These are phyloP conservation scores for Tuber microsphaerosporum DNA, from an alignment of 495 filamentous ascomycete species.

Conservation along the genomic window DNA sequence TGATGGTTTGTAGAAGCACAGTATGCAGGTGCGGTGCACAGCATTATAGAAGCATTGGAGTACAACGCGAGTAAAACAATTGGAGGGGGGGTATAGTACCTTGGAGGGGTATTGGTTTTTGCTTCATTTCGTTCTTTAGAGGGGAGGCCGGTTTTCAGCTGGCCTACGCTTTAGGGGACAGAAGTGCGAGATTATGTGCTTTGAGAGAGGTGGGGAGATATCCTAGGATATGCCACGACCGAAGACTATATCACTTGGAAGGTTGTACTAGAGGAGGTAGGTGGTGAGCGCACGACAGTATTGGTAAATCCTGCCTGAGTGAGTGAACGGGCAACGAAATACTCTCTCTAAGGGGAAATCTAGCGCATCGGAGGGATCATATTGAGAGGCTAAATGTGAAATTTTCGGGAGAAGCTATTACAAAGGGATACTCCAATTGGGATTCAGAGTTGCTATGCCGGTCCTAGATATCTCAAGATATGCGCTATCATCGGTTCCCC, in stretches of 20 bases:
- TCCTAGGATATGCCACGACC: not conserved
- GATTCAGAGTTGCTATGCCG: not conserved
- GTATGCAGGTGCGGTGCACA: not conserved
- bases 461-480: not conserved
- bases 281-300: not conserved
- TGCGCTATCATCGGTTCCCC: not conserved
- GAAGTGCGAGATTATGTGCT: not conserved
- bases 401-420: not conserved
- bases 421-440: not conserved
- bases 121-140: not conserved
- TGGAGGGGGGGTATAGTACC: not conserved
- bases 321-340: not conserved
- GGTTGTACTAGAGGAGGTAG: not conserved
- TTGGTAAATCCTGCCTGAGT: not conserved
- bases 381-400: not conserved
- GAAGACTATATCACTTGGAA: not conserved
- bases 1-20: not conserved
- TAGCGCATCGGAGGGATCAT: not conserved
- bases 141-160: not conserved
- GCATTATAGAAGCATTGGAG: not conserved
- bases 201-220: not conserved
- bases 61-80: not conserved
- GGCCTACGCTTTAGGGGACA: not conserved
- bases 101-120: not conserved
- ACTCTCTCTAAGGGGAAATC: not conserved